These are phyloP conservation scores for Lentinula aciculospora DNA, from an alignment of 768 basidiomycete species.

Conservation along the genomic window DNA sequence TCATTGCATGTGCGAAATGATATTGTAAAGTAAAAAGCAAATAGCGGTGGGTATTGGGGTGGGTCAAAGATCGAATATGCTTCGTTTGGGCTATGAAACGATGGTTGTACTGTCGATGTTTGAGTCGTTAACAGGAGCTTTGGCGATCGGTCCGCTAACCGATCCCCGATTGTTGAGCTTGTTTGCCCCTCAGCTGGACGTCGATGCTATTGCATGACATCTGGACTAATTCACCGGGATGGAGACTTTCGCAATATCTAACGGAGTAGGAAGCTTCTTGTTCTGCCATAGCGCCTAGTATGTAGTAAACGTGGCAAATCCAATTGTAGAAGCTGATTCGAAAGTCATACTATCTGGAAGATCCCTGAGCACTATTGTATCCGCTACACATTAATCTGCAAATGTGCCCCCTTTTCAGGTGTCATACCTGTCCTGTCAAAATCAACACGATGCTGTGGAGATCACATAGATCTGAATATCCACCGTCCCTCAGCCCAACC, in stretches of 20 bases:
- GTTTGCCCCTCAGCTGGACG: too few relatives aligned
- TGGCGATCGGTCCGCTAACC: too few relatives aligned
- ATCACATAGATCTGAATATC: conserved; percentile 80
- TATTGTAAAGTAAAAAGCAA: too few relatives aligned
- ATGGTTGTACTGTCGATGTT: too few relatives aligned
- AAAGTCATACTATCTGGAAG: conserved; percentile 11
- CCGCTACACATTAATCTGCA: conserved; percentile 15
- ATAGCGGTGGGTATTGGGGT: too few relatives aligned
- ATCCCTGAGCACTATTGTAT: conserved; percentile 11
- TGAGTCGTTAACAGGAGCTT: too few relatives aligned
- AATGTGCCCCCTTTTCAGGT: conserved; percentile 5
- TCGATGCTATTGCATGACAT: too few relatives aligned
- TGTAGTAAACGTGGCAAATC: conserved; percentile 13
- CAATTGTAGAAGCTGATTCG: conserved; percentile 13
- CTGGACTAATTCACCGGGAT: conserved; percentile 8
- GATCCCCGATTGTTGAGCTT: too few relatives aligned
- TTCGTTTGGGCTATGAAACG: too few relatives aligned
- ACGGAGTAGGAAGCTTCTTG: conserved; percentile 12
- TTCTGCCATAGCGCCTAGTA: conserved; percentile 14
- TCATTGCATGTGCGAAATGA: too few relatives aligned
- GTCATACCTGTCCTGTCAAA: not conserved
- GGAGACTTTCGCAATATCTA: conserved; percentile 7
- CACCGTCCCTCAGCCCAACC: conserved; percentile 26
- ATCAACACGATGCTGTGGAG: not conserved
- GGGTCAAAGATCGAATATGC: too few relatives aligned